Evolutionary conservation across 129 eudicot genomes (phyloP).

Genomic region (Lactuca saligna): DNA sequence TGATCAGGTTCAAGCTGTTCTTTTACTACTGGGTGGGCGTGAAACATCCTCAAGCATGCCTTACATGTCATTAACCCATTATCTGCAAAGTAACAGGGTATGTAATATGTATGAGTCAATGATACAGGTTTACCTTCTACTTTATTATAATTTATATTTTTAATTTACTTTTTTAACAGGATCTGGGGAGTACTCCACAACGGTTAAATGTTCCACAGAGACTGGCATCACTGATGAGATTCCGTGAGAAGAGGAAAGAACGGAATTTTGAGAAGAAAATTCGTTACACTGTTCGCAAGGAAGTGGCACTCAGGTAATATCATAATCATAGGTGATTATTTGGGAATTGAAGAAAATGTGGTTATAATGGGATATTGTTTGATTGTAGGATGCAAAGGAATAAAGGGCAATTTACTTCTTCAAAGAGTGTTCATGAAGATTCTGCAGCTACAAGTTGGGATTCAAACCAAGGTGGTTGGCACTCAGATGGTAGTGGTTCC

Average conservation of each 20-base stretch:
- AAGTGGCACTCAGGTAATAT: slow-evolving; percentile 60
- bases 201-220: slow-evolving; percentile 34
- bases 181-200: slow-evolving; percentile 29
- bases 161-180: slow-evolving; percentile 28
- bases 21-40: slow-evolving; percentile 54
- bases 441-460: slow-evolving; percentile 56
- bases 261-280: slow-evolving; percentile 67
- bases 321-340: no score
- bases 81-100: slow-evolving; percentile 41
- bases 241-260: slow-evolving; percentile 60
- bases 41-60: slow-evolving; percentile 35
- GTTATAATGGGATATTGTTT: not conserved
- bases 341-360: no score
- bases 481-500: slow-evolving; percentile 39
- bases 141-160: not conserved
- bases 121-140: no score
- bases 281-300: slow-evolving; percentile 67
- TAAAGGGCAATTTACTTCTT: slow-evolving; percentile 65
- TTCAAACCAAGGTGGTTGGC: slow-evolving; percentile 50
- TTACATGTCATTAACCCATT: slow-evolving; percentile 26
- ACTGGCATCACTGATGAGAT: slow-evolving; percentile 55
- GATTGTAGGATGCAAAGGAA: slow-evolving; percentile 46
- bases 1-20: slow-evolving; percentile 67
- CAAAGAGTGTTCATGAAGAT: slow-evolving; percentile 50
- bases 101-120: not conserved